Evolutionary conservation across 805 yeast genomes (phyloP).

Genomic region (Candida tallmaniae): DNA sequence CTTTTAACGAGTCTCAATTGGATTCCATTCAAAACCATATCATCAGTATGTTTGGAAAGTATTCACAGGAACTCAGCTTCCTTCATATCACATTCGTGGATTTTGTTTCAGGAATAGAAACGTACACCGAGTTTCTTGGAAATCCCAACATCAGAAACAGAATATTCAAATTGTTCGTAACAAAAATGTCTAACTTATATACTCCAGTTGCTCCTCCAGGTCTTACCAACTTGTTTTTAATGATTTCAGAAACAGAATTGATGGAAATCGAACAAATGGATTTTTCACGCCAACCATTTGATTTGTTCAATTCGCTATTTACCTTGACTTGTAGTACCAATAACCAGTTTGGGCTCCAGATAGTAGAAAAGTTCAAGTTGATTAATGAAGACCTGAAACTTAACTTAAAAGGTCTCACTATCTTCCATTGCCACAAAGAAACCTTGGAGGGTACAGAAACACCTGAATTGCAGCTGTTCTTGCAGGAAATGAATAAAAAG

Average conservation of each 20-base stretch:
- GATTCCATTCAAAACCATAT: conserved; percentile 18
- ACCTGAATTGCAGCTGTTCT: conserved; percentile 3
- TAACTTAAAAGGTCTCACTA: conserved; percentile 22
- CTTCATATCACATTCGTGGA: conserved; percentile 30
- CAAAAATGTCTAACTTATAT: conserved; percentile 18
- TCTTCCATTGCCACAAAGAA: conserved; percentile 31
- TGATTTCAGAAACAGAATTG: conserved; percentile 28
- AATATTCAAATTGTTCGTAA: conserved; percentile 28
- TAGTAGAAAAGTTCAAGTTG: conserved; percentile 19
- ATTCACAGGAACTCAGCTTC: conserved; percentile 22
- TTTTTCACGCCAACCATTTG: conserved; percentile 15
- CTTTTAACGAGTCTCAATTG: conserved; percentile 4
- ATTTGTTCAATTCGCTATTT: conserved; percentile 19
- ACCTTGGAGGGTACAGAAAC: conserved; percentile 8
- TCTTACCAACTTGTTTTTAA: conserved; percentile 28
- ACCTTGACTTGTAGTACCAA: conserved; percentile 31
- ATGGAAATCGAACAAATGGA: conserved; percentile 16
- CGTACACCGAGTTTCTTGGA: conserved; percentile 20
- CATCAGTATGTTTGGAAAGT: conserved; percentile 21
- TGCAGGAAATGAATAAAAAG: conserved; percentile 15
- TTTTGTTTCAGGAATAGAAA: conserved; percentile 19
- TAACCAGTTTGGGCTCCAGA: conserved; percentile 26
- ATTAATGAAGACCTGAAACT: conserved; percentile 19
- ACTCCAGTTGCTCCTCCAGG: conserved; percentile 22
- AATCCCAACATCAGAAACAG: conserved; percentile 20